These are phyloP conservation scores for Dipteronia dyeriana DNA, from an alignment of 345 rosid species.

Conservation along the genomic window DNA sequence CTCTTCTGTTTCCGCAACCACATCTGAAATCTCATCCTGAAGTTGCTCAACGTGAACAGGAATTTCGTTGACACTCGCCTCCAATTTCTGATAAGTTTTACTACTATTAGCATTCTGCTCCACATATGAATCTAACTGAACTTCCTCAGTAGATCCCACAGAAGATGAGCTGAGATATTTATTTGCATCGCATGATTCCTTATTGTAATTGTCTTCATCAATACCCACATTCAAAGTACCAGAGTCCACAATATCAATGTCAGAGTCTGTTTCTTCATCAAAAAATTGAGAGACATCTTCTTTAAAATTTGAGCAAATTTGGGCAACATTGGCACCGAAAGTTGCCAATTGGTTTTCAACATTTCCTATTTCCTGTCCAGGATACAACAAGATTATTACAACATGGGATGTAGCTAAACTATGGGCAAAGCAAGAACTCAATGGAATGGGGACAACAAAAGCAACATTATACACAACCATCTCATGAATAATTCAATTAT, in stretches of 20 bases:
- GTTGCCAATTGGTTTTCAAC: constrained; percentile 27
- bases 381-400: constrained; percentile 4
- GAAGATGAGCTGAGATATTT: constrained; percentile 14
- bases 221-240: constrained; percentile 1
- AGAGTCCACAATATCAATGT: not conserved
- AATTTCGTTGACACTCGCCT: not conserved
- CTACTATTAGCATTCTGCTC: constrained; percentile 10
- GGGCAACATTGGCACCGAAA: constrained; percentile 29
- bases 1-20: not conserved
- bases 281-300: constrained; percentile 22
- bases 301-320: constrained; percentile 32
- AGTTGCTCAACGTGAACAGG: no score
- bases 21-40: no score
- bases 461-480: not conserved
- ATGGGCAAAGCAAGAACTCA: not conserved
- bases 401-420: not conserved
- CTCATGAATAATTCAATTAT: not conserved
- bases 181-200: constrained; percentile 10
- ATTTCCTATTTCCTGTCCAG: constrained; percentile 31
- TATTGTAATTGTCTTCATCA: constrained; percentile 15
- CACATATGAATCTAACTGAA: constrained; percentile 4
- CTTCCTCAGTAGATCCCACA: not conserved
- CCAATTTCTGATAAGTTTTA: not conserved
- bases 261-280: constrained; percentile 2
- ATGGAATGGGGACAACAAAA: not conserved